Conservation (phyloP, 2,329 filamentous ascomycete genomes). For the Colletotrichum truncatum region DNA sequence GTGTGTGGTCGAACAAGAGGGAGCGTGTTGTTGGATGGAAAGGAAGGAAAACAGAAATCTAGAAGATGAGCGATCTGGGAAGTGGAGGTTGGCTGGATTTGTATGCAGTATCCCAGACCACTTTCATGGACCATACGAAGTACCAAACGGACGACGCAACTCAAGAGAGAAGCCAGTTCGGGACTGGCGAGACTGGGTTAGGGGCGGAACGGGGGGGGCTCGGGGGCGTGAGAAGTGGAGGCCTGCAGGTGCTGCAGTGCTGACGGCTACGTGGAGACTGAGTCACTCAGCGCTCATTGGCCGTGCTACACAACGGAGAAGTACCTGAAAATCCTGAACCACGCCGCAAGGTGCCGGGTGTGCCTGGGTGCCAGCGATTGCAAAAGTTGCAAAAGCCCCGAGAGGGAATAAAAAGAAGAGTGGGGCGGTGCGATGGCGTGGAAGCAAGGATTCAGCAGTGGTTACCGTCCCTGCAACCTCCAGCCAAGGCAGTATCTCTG, state of each 20-base stretch:
- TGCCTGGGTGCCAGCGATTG: no score
- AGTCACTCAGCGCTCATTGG: neutral
- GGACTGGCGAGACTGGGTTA: constrained; percentile 28
- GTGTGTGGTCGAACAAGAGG: constrained; percentile 27
- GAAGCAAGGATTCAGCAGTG: constrained; percentile 8
- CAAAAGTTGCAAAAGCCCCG: constrained; percentile 26
- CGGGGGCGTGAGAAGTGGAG: constrained; percentile 5
- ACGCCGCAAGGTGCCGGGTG: no score
- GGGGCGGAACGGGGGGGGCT: constrained; percentile 16
- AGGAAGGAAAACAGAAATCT: neutral
- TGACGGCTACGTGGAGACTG: neutral
- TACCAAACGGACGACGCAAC: neutral
- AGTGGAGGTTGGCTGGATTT: constrained; percentile 27
- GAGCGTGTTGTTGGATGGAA: constrained; percentile 28
- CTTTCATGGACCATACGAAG: constrained; percentile 1
- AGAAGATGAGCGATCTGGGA: neutral
- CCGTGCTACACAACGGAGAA: neutral
- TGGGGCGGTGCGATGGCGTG: neutral
- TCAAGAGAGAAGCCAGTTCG: constrained; percentile 9
- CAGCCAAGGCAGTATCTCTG: neutral
- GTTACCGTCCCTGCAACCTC: neutral
- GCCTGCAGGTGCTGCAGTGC: constrained; percentile 8
- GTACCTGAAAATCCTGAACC: constrained; percentile 16
- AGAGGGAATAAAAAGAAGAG: constrained; percentile 18
- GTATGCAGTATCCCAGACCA: constrained; percentile 22